Evolutionary conservation across 345 rosid species (phyloP), one percentile per base, ranked within the genome.

Genomic region (Excoecaria cochinchinensis): DNA sequence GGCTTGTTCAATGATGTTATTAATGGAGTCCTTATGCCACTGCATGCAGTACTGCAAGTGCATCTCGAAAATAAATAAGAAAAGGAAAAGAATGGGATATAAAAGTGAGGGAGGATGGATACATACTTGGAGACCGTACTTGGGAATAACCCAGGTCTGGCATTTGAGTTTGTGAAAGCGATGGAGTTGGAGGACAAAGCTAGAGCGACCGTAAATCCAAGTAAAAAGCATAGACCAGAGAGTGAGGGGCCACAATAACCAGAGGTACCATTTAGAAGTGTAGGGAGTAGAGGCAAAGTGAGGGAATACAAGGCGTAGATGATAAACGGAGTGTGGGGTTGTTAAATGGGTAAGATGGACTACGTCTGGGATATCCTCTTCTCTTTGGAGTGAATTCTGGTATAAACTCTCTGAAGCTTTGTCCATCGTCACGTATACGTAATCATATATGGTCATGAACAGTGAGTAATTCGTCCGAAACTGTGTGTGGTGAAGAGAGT

Each of bases 141-240:
- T 90, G 4, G 97, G 92, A 36, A 92, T 75, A 46, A 83, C 88
- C 98, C 98, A 89, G 22, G 96, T 84, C 52, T 94, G 97, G 44
- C 87, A 60, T 21, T 60, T 84, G 79, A 86, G 80, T 21, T 85
- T 80, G 51, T 84, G 44, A 24, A 92, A 80, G 6, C 75, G 80
- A 70, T 87, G 85, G 77, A 89, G 84, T 76, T 92, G 93, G 10
- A 86, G 76, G 2, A 90, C 79, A 77, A 90, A 84, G 11, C 85
- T 24, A 36, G 42, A 67, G 15, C 81, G 87, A 14, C 86, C 85
- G 12, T 79, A 86, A 40, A 87, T 71, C 87, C 91, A 82, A 31
- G 89, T 85, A 39, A 88, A 47, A 8, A 79, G 42, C 73, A 79
- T 61, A 52, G 90, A 81, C 75, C 79, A 81, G 8, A 88, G 62